Evolutionary conservation across 2,329 filamentous ascomycete genomes (phyloP).

Genomic region (Macroventuria anomochaeta): DNA sequence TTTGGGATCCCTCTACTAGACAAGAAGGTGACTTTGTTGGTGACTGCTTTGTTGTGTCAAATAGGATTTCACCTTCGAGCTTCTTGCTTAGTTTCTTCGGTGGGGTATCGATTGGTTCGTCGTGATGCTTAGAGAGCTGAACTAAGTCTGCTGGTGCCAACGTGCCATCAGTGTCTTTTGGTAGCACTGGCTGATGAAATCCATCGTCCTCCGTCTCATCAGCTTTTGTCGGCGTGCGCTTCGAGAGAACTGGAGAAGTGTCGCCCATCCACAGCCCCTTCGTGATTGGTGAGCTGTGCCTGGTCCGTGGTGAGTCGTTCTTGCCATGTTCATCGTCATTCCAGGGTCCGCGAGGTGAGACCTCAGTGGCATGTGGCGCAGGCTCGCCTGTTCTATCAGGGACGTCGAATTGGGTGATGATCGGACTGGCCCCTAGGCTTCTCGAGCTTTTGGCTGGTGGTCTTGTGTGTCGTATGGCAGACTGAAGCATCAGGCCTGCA

Average conservation of each 20-base stretch:
- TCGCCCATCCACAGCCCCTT: conserved; percentile 17
- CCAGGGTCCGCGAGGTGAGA: neutral
- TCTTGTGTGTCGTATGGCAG: conserved; percentile 37
- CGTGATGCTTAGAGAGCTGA: neutral
- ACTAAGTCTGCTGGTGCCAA: neutral
- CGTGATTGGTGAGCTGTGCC: conserved; percentile 1
- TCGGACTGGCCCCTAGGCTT: conserved; percentile 15
- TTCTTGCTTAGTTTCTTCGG: neutral
- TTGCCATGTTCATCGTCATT: neutral
- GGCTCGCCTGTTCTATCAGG: neutral
- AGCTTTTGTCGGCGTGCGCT: neutral
- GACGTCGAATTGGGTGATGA: conserved; percentile 8
- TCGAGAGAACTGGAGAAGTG: conserved; percentile 2
- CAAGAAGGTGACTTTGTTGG: neutral
- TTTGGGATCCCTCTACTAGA: neutral
- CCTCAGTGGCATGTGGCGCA: neutral
- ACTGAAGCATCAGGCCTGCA: conserved; percentile 36
- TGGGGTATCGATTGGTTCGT: neutral
- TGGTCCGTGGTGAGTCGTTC: neutral
- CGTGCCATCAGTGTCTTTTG: conserved; percentile 3
- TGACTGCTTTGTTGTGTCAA: neutral
- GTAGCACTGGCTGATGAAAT: neutral
- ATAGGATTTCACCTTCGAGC: neutral
- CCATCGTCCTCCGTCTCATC: neutral
- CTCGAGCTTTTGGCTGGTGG: conserved; percentile 17